Conservation (phyloP, 1,284 basidiomycete species). For the Sporisorium iseilematis-ciliati region DNA sequence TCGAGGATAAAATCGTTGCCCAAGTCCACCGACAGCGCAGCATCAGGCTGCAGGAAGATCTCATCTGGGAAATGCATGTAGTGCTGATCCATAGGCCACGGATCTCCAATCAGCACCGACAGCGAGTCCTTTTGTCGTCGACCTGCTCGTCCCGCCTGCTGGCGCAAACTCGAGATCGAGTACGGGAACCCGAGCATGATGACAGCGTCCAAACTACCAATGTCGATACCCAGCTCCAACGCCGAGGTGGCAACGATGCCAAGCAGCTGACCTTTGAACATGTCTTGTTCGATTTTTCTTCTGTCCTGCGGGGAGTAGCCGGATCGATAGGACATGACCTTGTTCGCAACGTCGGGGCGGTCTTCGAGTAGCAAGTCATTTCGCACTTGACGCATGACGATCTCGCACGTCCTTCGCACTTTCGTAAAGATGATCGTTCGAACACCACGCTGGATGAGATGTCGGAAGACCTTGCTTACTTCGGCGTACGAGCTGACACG, state of each 20-base stretch:
- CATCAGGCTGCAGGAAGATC: conserved; percentile 71
- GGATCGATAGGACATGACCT: conserved; percentile 86
- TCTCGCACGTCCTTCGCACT: conserved; percentile 84
- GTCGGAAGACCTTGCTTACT: conserved; percentile 81
- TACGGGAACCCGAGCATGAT: conserved; percentile 89
- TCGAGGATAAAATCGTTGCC: conserved; percentile 83
- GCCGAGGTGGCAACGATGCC: conserved; percentile 91
- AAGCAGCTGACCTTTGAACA: conserved; percentile 83
- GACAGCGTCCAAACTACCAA: conserved; percentile 87
- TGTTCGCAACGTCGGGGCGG: conserved; percentile 80
- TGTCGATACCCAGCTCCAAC: conserved; percentile 90
- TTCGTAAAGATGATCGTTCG: conserved; percentile 89
- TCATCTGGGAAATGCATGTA: conserved; percentile 78
- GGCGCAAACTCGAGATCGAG: conserved; percentile 75
- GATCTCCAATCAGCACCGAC: conserved; percentile 81
- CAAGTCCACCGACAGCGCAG: conserved; percentile 80
- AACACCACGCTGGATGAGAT: conserved; percentile 83
- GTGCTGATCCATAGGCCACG: conserved; percentile 81
- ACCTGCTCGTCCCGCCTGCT: conserved; percentile 90
- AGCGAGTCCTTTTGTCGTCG: conserved; percentile 84
- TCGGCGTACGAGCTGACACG: conserved; percentile 78
- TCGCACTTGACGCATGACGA: conserved; percentile 83
- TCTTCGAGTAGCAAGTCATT: conserved; percentile 81
- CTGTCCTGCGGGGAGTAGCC: conserved; percentile 80
- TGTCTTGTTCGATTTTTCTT: conserved; percentile 84